Evolutionary conservation across 2,329 filamentous ascomycete genomes (phyloP).

Genomic region (Arachnomyces sp.): DNA sequence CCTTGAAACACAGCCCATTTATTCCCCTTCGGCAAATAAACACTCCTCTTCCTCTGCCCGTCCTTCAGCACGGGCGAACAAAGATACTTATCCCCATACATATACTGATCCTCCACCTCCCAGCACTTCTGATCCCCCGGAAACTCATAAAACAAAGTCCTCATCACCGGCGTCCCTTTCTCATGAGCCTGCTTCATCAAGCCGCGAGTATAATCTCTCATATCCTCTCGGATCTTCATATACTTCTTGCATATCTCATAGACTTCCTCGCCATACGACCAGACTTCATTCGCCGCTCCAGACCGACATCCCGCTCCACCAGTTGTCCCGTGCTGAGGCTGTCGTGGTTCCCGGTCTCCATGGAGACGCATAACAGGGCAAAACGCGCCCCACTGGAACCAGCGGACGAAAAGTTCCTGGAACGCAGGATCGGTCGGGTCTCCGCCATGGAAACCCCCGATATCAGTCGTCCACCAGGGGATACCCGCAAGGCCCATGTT

Average conservation of each 20-base stretch:
- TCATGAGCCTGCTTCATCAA: constrained; percentile 56
- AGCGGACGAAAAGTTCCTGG: constrained; percentile 57
- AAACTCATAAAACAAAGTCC: constrained; percentile 59
- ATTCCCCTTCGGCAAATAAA: constrained; percentile 47
- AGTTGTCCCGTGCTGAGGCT: constrained; percentile 35
- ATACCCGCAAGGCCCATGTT: constrained; percentile 60
- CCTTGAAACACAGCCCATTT: constrained; percentile 39
- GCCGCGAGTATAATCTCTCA: constrained; percentile 51
- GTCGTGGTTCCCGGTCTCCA: constrained; percentile 56
- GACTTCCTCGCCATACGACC: constrained; percentile 56
- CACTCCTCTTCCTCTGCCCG: constrained; percentile 36
- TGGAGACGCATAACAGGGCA: constrained; percentile 62
- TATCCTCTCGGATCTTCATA: constrained; percentile 49
- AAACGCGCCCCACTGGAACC: constrained; percentile 64
- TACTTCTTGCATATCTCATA: constrained; percentile 56
- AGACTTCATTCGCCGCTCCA: constrained; percentile 57
- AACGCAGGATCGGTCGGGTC: constrained; percentile 50
- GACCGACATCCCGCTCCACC: constrained; percentile 31
- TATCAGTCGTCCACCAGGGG: constrained; percentile 64
- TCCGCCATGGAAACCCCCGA: constrained; percentile 62
- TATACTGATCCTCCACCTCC: constrained; percentile 55
- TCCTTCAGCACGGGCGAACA: constrained; percentile 50
- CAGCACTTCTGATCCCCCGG: constrained; percentile 48
- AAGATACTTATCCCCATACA: constrained; percentile 56
- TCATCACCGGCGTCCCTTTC: constrained; percentile 54